Evolutionary conservation across 331 rosid genomes (phyloP).

Genomic region (Acacia pycnantha): DNA sequence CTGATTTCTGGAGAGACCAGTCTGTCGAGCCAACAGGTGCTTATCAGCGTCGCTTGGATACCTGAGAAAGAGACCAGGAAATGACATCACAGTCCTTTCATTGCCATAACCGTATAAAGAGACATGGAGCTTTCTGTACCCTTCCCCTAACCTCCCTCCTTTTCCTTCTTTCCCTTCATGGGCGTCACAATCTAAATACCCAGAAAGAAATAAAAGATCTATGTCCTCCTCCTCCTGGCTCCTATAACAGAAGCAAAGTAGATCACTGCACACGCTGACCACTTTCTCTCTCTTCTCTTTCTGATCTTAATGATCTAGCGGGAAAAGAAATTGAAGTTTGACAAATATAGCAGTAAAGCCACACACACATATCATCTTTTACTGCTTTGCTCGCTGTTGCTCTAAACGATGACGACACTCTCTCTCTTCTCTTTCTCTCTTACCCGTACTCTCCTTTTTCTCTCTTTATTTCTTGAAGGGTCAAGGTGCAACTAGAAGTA

Average conservation of each 20-base stretch:
- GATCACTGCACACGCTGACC: conserved; percentile 28
- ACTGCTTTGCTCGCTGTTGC: conserved; percentile 31
- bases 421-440: conserved; percentile 33
- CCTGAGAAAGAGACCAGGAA: conserved; percentile 96
- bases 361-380: neutral
- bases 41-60: conserved; percentile 99
- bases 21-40: conserved; percentile 97
- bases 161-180: conserved; percentile 48
- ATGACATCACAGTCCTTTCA: conserved; percentile 58
- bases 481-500: too few relatives aligned
- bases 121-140: conserved; percentile 45
- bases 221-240: conserved; percentile 26
- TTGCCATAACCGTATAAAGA: conserved; percentile 47
- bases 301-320: neutral
- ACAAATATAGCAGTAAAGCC: neutral
- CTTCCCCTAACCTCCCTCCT: conserved; percentile 33
- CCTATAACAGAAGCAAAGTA: conserved; percentile 26
- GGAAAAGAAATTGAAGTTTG: neutral
- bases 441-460: conserved; percentile 16
- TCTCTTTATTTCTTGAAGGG: neutral
- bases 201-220: conserved; percentile 14
- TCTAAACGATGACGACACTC: conserved; percentile 26
- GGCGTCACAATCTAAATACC: conserved; percentile 76
- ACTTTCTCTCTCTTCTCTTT: neutral
- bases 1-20: conserved; percentile 99